Conservation (phyloP, 108 stramenopile genomes). For the Fragilaria crotonensis region DNA sequence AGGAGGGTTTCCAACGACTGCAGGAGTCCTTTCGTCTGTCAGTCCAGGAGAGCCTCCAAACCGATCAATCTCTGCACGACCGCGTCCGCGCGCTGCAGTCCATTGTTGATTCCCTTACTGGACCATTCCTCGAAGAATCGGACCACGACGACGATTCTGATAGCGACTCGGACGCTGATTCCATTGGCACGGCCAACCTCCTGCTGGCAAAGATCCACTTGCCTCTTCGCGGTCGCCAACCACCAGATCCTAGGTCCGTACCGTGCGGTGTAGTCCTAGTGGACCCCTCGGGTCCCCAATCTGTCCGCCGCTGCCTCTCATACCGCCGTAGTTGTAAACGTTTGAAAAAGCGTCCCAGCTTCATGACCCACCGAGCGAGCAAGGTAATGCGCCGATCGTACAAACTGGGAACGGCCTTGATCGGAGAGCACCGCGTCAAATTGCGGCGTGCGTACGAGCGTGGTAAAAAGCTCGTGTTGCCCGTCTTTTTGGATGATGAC, state of each 20-base stretch:
- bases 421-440: background rate
- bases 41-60: constrained; percentile 6
- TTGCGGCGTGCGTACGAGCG: background rate
- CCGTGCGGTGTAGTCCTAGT: background rate
- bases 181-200: background rate
- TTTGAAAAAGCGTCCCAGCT: background rate
- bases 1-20: constrained; percentile 16
- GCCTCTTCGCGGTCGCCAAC: background rate
- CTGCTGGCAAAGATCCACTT: constrained; percentile 6
- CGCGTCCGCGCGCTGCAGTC: constrained; percentile 2
- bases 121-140: background rate
- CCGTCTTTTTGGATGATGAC: background rate
- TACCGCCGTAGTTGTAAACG: background rate
- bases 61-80: constrained; percentile 6
- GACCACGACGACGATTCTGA: background rate
- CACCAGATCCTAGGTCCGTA: background rate
- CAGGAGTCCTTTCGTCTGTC: constrained; percentile 12
- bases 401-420: background rate
- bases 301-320: background rate
- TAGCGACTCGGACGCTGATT: background rate
- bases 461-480: background rate
- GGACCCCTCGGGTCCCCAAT: background rate
- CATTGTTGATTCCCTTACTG: constrained; percentile 13
- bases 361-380: background rate
- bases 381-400: background rate